Base-by-base conservation (phyloP, 176 grass and related monocot species). In the Thalia dealbata region DNA sequence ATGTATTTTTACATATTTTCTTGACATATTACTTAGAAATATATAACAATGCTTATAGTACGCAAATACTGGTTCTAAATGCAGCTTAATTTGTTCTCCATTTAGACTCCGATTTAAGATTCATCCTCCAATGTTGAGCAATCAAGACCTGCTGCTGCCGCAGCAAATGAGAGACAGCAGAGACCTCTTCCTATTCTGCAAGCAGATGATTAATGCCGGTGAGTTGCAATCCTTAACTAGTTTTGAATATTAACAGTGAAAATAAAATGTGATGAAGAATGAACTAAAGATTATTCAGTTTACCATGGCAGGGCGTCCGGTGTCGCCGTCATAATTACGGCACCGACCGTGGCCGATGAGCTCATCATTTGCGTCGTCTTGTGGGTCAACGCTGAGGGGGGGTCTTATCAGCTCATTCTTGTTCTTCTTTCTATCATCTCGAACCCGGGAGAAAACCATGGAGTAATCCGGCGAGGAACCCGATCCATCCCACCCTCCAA, bases 401-500 rank as follows among this genome's bases (percentile, higher is more conserved):
- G 32, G 62, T 45, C 24, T 69, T 11, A 46, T 11, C 24, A 45
- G 6, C 9, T 45, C 61, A 4, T 21, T 73, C 38, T 69, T 84
- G 2, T 84, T 69, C 6, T 79, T 69, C 48, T 84, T 79, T 29
- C 62, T 84, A 32, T 84, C 79, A 25, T 48, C 76, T 16, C 82
- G 50, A n/a, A 67, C 82, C 35, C 76, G 76, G 5, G 82, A 84
- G 48, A 84, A 84, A 15, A 84, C 69, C 76, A 69, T 84, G 32
- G 82, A 79, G 23, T 84, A 84, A 51, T 84, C 70, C 24, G 60
- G 32, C n/a, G 56, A 26, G 24, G n/a, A 67, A 6, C 15, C 13
- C n/a, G 78, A 74, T 67, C 78, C 44, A 50, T 79, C 76, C 81
- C 81, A 84, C 10, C 81, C 81, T 70, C 81, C 81, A 69, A 75